Conservation (phyloP, 306 rosid species). For the Fragaria iinumae region DNA sequence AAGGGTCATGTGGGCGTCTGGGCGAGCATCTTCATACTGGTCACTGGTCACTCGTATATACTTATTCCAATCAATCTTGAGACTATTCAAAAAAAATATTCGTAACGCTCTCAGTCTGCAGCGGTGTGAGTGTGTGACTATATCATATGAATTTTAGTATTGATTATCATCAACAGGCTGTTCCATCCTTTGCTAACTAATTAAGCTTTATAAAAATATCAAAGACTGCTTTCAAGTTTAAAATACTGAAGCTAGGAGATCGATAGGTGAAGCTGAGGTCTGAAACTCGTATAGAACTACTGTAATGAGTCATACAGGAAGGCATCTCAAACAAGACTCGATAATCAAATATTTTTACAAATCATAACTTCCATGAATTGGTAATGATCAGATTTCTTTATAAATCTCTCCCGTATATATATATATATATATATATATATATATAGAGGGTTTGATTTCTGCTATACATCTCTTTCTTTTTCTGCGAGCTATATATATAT, state of each 20-base stretch:
- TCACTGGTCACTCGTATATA: neutral
- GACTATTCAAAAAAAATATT: no score
- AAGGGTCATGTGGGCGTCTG: constrained; percentile 6
- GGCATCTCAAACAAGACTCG: neutral
- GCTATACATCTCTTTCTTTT: neutral
- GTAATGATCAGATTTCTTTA: no score
- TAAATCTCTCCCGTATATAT: no score
- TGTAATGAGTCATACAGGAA: neutral
- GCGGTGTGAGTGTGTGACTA: neutral
- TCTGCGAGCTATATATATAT: neutral
- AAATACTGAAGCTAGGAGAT: neutral
- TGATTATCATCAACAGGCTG: neutral
- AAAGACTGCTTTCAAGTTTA: neutral
- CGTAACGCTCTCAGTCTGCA: neutral
- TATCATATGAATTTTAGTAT: neutral
- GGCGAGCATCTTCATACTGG: neutral
- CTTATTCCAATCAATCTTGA: no score
- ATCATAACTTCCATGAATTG: neutral
- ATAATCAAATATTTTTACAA: no score
- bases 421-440: no score
- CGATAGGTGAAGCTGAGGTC: neutral
- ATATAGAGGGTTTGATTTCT: neutral
- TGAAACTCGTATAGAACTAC: neutral
- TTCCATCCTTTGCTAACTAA: neutral
- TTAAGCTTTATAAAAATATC: neutral